A percentile compares a stretch with the other conserved stretches of the same genome.
phyloP scores from a whole-genome alignment of 164 flowering plant species.

The Berberis thunbergii region DNA sequence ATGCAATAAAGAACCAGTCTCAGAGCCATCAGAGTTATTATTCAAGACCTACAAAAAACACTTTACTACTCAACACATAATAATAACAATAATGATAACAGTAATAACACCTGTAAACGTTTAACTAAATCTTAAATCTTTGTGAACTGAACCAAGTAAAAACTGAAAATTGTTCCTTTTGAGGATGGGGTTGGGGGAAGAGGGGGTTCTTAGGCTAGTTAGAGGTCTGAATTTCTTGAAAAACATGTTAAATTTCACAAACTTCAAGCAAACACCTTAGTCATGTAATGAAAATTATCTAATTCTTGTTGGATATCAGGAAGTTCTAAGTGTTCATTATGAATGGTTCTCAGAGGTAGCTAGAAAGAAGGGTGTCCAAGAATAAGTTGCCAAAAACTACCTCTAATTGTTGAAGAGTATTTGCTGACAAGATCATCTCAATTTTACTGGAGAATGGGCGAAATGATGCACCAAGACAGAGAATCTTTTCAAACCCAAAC shows the following conservation, averaged over 20 bases:
- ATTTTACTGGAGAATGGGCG: slow-evolving; percentile 54
- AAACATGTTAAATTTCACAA: too few relatives aligned
- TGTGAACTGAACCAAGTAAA: too few relatives aligned
- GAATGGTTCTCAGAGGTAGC: neutral
- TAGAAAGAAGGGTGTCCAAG: neutral
- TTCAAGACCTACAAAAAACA: slow-evolving; percentile 42
- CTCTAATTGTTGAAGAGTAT: slow-evolving; percentile 87
- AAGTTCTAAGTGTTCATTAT: neutral
- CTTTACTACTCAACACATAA: neutral
- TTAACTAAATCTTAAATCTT: too few relatives aligned
- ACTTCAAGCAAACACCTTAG: too few relatives aligned
- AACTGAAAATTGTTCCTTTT: too few relatives aligned
- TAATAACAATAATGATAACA: neutral
- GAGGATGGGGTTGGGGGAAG: too few relatives aligned
- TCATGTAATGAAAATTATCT: too few relatives aligned
- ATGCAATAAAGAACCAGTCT: slow-evolving; percentile 72
- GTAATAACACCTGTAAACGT: neutral
- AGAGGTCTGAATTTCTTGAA: too few relatives aligned
- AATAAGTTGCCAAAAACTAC: slow-evolving; percentile 16
- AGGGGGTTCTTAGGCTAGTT: too few relatives aligned
- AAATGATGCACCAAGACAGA: slow-evolving; percentile 59
- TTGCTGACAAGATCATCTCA: slow-evolving; percentile 87
- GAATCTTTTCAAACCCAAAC: slow-evolving; percentile 77
- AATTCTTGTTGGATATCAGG: neutral
- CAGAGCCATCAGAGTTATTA: slow-evolving; percentile 72